Conservation (phyloP, 225 moss, liverwort and hornwort genomes). For the Lunularia cruciata region DNA sequence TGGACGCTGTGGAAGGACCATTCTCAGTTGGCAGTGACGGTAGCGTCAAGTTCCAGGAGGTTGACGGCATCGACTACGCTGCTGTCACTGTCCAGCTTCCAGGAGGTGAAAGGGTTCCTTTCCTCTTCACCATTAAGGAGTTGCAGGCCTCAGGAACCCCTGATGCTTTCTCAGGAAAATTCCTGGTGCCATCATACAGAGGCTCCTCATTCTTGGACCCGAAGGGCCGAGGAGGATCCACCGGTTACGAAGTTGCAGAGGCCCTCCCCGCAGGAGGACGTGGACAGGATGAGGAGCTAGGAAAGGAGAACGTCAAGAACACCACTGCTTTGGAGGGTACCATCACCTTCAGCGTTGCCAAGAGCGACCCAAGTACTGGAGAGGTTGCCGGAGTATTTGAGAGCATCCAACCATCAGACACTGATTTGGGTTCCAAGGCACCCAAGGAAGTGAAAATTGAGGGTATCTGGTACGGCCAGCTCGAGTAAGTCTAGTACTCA, state of each 20-base stretch:
- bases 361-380: constrained; percentile 43
- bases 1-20: constrained; percentile 72
- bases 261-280: constrained; percentile 74
- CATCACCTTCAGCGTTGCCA: constrained; percentile 65
- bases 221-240: constrained; percentile 85
- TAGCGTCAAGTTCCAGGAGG: constrained; percentile 62
- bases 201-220: constrained; percentile 93
- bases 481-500: constrained; percentile 40
- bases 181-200: constrained; percentile 78
- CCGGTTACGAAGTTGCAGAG: constrained; percentile 81
- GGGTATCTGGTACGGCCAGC: constrained; percentile 79
- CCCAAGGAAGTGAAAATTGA: constrained; percentile 84
- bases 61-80: constrained; percentile 85
- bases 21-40: constrained; percentile 49
- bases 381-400: constrained; percentile 75
- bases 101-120: constrained; percentile 86
- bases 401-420: constrained; percentile 83
- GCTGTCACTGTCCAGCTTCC: constrained; percentile 87
- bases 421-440: constrained; percentile 79
- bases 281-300: constrained; percentile 73
- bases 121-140: constrained; percentile 86
- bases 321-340: constrained; percentile 59
- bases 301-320: constrained; percentile 76
- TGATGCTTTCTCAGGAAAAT: constrained; percentile 50
- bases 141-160: constrained; percentile 58